Evolutionary conservation across 352 stramenopile genomes (phyloP), one percentile per base, ranked within the genome.

Genomic region (Phytophthora foliorum): DNA sequence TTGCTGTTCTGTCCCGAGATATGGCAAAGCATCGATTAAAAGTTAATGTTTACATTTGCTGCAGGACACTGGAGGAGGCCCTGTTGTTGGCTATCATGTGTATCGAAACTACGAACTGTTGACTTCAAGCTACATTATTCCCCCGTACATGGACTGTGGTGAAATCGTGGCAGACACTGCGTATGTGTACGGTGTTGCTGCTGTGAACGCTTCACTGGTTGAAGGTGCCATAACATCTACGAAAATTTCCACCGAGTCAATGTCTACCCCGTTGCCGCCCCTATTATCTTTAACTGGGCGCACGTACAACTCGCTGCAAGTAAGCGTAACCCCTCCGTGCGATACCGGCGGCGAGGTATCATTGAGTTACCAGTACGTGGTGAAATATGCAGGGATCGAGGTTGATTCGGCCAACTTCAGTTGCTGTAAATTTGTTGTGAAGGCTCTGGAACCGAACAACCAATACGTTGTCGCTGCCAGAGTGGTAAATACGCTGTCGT

Each of bases 31-130:
- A 22, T 45, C 13, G n/a, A 29, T 32, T 13, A 41, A 45, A 7
- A n/a, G 29, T 46, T 19, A 39, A 36, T 4, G 34, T 57, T 27
- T 6, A 34, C 14, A 13, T 36, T 57, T 46, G 13, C 6, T 67
- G 17, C 41, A 85, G 78, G 73, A 86, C 42, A 68, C 66, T 16
- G 75, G 78, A 42, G 78, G 78, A 5, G 63, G 69, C 2, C 46
- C 36, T 2, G 74, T 91, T 57, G 4, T 74, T 39, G 84, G 84
- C 4, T 92, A 92, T 65, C 52, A 57, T 1, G 73, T 92, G 0
- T 92, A 91, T 67, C 78, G 84, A 11, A 69, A 92, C 60, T 88
- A 87, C 17, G 48, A 69, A 51, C 42, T 82, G 10, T 36, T 89
- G 27, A 83, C 71, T 0, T 25, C 60, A 3, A 36, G 65, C 21